Evolutionary conservation across 1,284 basidiomycete genomes (phyloP), one percentile per base, ranked within the genome.

Genomic region (Schizopora paradoxa): DNA sequence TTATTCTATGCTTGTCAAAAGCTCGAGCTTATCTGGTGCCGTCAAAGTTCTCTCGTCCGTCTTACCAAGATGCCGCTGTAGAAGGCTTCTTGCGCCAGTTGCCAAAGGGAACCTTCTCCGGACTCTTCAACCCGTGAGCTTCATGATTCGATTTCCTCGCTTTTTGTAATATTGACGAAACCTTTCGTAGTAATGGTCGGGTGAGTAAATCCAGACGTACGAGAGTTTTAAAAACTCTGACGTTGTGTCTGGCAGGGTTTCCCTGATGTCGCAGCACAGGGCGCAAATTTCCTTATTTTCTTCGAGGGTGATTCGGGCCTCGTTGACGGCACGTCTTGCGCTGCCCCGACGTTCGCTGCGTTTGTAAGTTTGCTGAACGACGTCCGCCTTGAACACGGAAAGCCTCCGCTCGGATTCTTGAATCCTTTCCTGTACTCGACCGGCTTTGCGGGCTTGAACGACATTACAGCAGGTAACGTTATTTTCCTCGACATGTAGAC

Each of bases 261-360:
- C 51, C 82, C 82, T 1, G 83, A 86, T 45, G 74, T 86, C 5
- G 65, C 82, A 1, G 80, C 81, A 0, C 78, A 81, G 56, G 72
- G 70, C 2, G 53, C 59, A 25, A 57, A 60, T 33, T 76, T 70
- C 64, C 56, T 60, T 8, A 63, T 76, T 37, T 66, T 63, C 54
- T 57, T 61, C 35, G 42, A 56, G 36, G 72, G 70, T 6, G 7
- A 31, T 1, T 32, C 58, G 1, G 45, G 21, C 3, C 55, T 56
- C 2, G 62, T 77, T 47, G 71, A 68, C 23, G 80, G 79, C 11
- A 82, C 81, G 1, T 79, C 76, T 1, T 76, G 75, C 2, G 68
- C 79, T 0, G 61, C 78, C n/a, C 82, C 81, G 0, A 63, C 75
- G 1, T 75, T 78, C 48, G 69, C 75, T 11, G 72, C 65, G 2